Conservation (phyloP, 108 stramenopile species). For the Skeletonema grethae region DNA sequence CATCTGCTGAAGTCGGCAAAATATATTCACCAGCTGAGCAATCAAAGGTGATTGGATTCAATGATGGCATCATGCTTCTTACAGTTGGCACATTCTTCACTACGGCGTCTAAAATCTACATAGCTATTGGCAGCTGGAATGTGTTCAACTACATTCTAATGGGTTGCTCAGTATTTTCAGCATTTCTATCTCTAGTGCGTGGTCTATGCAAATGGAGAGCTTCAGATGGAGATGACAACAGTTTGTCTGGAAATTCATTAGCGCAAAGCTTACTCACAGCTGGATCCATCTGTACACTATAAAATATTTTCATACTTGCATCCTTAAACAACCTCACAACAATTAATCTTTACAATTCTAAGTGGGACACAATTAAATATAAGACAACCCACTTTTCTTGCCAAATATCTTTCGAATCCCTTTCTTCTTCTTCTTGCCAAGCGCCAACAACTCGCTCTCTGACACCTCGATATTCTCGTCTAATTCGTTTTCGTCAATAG, state of each 20-base stretch:
- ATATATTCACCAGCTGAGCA: neutral
- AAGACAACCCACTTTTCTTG: constrained; percentile 1
- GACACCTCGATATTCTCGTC: constrained; percentile 3
- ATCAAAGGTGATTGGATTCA: neutral
- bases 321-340: neutral
- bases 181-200: neutral
- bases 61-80: constrained; percentile 1
- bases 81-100: neutral
- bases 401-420: constrained; percentile 28
- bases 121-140: neutral
- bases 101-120: neutral
- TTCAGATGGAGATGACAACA: neutral
- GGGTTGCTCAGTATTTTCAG: neutral
- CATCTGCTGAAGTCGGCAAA: neutral
- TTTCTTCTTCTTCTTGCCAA: constrained; percentile 19
- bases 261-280: neutral
- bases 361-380: neutral
- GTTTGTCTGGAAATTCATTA: neutral
- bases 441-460: neutral
- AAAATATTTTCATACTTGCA: neutral
- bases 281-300: neutral
- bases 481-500: constrained; percentile 21
- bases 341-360: neutral
- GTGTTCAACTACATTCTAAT: constrained; percentile 5
- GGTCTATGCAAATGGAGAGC: neutral